Conservation (phyloP, 345 rosid species). For the Sonneratia caseolaris region DNA sequence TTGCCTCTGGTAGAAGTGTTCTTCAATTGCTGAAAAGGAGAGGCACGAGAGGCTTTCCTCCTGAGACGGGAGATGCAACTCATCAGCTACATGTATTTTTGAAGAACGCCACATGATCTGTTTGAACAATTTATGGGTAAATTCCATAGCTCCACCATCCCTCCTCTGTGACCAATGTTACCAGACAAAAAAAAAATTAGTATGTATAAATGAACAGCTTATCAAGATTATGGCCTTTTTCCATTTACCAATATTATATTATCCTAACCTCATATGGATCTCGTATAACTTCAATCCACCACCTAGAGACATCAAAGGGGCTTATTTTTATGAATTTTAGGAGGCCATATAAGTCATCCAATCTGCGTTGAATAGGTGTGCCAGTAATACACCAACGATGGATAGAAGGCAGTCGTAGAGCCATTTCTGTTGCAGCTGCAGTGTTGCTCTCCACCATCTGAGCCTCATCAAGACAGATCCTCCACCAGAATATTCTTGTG, state of each 20-base stretch:
- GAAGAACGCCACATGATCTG: slow-evolving; percentile 98
- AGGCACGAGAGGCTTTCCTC: slow-evolving; percentile 88
- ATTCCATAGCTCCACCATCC: slow-evolving; percentile 63
- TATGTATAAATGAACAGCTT: background rate
- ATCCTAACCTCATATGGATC: slow-evolving; percentile 77
- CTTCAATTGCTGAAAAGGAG: slow-evolving; percentile 81
- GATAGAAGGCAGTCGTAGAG: slow-evolving; percentile 63
- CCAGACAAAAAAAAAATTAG: background rate
- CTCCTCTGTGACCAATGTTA: slow-evolving; percentile 38
- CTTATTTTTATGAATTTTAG: slow-evolving; percentile 65
- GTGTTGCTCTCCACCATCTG: slow-evolving; percentile 97
- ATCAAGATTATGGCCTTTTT: background rate
- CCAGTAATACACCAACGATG: slow-evolving; percentile 95
- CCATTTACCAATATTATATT: slow-evolving; percentile 7
- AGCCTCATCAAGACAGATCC: slow-evolving; percentile 95
- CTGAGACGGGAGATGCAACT: slow-evolving; percentile 83
- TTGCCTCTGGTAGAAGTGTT: slow-evolving; percentile 89
- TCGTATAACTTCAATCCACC: slow-evolving; percentile 89
- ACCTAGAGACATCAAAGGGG: slow-evolving; percentile 70
- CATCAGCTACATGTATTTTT: slow-evolving; percentile 79
- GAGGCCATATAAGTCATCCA: slow-evolving; percentile 90
- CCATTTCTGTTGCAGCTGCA: slow-evolving; percentile 97
- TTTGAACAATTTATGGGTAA: slow-evolving; percentile 65
- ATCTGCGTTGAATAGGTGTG: slow-evolving; percentile 89
- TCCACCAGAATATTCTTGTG: slow-evolving; percentile 95